Base-by-base conservation (phyloP, 306 rosid species). In the Cyclanthera cordifolia region DNA sequence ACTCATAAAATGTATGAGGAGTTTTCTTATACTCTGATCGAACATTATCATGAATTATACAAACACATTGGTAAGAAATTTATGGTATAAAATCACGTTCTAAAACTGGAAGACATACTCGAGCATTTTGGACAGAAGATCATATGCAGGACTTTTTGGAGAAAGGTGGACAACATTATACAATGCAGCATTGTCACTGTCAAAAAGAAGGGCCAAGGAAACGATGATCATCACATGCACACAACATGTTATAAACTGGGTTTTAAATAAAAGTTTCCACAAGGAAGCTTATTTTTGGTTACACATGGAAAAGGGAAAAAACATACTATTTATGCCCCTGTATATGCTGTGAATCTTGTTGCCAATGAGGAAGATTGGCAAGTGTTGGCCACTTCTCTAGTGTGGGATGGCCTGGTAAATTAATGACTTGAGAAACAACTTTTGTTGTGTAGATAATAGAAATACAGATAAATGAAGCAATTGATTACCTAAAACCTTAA, bases 321-420 rank as follows among this genome's bases (percentile, higher is more conserved):
- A 0, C 96, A 74, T 85, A 92, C 98, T 92, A 92, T 77, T 92
- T 92, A 80, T 80, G 96, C 54, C 79, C 88, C 82, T 92, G 98
- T 70, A 92, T 92, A 70, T 84, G 95, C 57, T 84, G 89, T 37
- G 66, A 0, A 74, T 92, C 95, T 79, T 87, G 92, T 67, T 84
- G 90, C 98, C 98, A 92, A 72, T 92, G 86, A 60, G 91, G 96
- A 81, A 89, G 96, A 80, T 83, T 63, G 71, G 93, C 88, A 34
- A 92, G 87, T 67, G 95, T 76, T 71, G 98, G 96, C 98, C 98
- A 92, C 89, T 89, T 92, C 66, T 92, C 98, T 64, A 77, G 63
- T 2, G 96, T 92, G 51, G 98, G 98, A 82, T 92, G 98, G 75
- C 98, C 98, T 92, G 77, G 72, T 68, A 76, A 71, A 80, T 73